Percentiles rank a stretch among this genome's conserved stretches.
Evolutionary conservation across 148 eudicot species (phyloP).

Genomic region (Polygonum aviculare): DNA sequence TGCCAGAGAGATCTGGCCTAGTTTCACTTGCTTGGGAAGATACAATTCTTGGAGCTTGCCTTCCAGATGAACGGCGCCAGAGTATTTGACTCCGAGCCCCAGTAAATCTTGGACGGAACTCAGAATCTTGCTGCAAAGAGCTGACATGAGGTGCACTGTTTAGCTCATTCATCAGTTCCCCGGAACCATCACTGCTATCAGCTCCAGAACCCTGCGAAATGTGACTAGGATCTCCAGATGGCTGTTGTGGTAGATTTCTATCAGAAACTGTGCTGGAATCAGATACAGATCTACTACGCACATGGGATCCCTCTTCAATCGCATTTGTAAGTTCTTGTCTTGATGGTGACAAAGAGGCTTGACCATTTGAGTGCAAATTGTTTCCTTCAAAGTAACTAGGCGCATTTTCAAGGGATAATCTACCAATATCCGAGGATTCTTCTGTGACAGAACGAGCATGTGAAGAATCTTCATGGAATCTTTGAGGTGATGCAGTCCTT

Average conservation of each 20-base stretch:
- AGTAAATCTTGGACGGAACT: conserved; percentile 25
- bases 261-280: conserved; percentile 35
- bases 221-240: conserved; percentile 27
- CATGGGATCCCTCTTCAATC: conserved; percentile 28
- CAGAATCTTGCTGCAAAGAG: conserved; percentile 26
- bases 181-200: conserved; percentile 16
- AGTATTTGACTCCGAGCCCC: conserved; percentile 42
- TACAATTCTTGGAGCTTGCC: conserved; percentile 11
- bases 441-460: conserved; percentile 48
- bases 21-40: conserved; percentile 3
- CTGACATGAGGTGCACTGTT: conserved; percentile 26
- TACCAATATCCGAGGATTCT: conserved; percentile 31
- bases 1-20: conserved; percentile 11
- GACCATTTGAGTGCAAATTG: conserved; percentile 35
- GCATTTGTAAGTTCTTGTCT: conserved; percentile 28
- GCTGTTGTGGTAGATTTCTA: conserved; percentile 29
- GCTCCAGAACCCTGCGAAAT: conserved; percentile 16
- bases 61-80: conserved; percentile 40
- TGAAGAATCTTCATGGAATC: conserved; percentile 29
- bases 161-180: conserved; percentile 36
- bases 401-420: conserved; percentile 37
- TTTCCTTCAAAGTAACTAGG: conserved; percentile 38
- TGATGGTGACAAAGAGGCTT: conserved; percentile 31
- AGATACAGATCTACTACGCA: conserved; percentile 32
- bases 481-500: conserved; percentile 34